Evolutionary conservation across 2,329 filamentous ascomycete species (phyloP), one percentile per base, ranked within the genome.

Genomic region (Aspergillus terreus): DNA sequence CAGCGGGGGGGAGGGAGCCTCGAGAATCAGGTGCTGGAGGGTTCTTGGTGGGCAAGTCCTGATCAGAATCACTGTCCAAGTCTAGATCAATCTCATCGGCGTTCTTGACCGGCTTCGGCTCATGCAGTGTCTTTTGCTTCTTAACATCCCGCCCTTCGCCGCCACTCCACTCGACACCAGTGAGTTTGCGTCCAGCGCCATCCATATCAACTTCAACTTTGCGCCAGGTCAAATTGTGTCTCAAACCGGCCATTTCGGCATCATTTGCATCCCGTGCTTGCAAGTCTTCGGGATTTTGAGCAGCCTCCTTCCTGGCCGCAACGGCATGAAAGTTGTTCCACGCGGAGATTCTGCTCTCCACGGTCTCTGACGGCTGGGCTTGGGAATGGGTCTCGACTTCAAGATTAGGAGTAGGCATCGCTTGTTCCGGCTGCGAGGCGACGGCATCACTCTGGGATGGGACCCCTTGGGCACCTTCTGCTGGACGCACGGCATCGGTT

Each of bases 31-130:
- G 36, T 40, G 51, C 50, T 33, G 47, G 53, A 44, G 47, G 54
- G 23, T 7, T 50, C 11, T 51, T 52, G 42, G 57, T 64, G 5
- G 50, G 21, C 5, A 38, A n/a, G 10, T 56, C 58, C 2, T 49
- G 49, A 23, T 58, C 55, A 12, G 58, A 50, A 49, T 66, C 55
- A 54, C 63, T 62, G 36, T 66, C 62, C 2, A 66, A 49, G 38
- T 66, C 63, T 21, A 72, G 51, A 25, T 74, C 67, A 10, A 78
- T 74, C 42, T 78, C 76, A 35, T 78, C 75, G 2, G 63, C 50
- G 54, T 91, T 91, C 46, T 75, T 72, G 32, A 71, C 58, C 25
- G 51, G 35, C 10, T 27, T 41, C 4, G 40, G 30, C 3, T 55
- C 54, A 43, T 59, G 49, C 9, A 62, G 46, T 14, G 58, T 41